Evolutionary conservation across 176 grass and related monocot species (phyloP).

Genomic region (Zizania latifolia): DNA sequence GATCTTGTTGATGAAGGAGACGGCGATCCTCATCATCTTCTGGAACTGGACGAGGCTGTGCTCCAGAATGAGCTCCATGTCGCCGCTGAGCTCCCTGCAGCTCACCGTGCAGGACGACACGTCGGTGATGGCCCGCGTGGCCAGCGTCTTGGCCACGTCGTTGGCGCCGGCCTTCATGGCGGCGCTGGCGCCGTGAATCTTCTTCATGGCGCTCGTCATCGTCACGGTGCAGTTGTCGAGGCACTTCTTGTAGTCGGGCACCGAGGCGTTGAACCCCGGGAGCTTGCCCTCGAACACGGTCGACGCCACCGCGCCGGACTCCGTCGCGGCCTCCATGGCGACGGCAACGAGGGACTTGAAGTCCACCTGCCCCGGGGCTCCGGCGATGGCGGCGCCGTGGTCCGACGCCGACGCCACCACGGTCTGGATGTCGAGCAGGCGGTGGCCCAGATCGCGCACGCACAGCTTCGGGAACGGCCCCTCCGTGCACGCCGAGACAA

Average conservation of each 20-base stretch:
- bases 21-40: constrained; percentile 44
- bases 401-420: constrained; percentile 20
- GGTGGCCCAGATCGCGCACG: constrained; percentile 32
- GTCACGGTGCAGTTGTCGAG: constrained; percentile 40
- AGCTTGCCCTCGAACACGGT: constrained; percentile 40
- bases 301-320: constrained; percentile 24
- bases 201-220: constrained; percentile 40
- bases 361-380: constrained; percentile 39
- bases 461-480: constrained; percentile 21
- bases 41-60: constrained; percentile 38
- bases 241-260: constrained; percentile 30
- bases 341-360: constrained; percentile 18
- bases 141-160: constrained; percentile 29
- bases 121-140: constrained; percentile 14
- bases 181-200: constrained; percentile 42
- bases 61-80: constrained; percentile 33
- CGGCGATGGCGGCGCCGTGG: constrained; percentile 24
- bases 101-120: constrained; percentile 18
- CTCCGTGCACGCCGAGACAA: constrained; percentile 10
- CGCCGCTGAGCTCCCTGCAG: constrained; percentile 32
- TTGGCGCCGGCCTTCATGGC: constrained; percentile 14
- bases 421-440: constrained; percentile 30
- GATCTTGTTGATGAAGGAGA: constrained; percentile 20
- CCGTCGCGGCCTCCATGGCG: constrained; percentile 30
- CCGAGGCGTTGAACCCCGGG: constrained; percentile 27